phyloP scores from a whole-genome alignment of 176 grass and related monocot species.

The Dendrocalamus sinicus region DNA sequence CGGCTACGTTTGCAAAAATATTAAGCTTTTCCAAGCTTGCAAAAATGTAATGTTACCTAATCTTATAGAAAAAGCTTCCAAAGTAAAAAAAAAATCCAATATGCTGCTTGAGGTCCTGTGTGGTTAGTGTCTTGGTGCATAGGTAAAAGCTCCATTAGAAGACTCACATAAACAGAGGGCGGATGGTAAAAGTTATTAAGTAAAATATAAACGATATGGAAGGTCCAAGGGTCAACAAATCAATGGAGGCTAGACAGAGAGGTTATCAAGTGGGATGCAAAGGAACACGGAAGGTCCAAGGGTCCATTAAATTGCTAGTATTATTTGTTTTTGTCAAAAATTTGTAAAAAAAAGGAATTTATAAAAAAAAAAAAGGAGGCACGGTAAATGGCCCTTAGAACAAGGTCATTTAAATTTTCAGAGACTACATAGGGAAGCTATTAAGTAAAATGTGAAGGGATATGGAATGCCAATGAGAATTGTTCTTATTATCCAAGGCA shows the following conservation, averaged over 20 bases:
- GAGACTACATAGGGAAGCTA: neutral
- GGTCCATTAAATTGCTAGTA: neutral
- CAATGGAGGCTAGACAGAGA: neutral
- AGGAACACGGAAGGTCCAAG: neutral
- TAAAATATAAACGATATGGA: conserved; percentile 3
- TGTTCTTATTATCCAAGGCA: too few species aligned
- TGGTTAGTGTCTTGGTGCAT: conserved; percentile 4
- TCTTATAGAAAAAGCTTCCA: neutral
- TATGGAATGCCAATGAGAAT: neutral
- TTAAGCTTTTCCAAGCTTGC: neutral
- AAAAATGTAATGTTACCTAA: neutral
- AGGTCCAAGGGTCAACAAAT: neutral
- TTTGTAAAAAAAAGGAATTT: too few species aligned
- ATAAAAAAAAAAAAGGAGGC: neutral
- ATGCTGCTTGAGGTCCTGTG: neutral
- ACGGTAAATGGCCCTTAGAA: neutral
- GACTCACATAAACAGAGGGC: neutral
- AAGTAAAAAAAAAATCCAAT: neutral
- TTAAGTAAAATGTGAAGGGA: neutral
- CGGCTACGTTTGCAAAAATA: neutral
- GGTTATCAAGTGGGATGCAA: neutral
- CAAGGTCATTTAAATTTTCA: neutral
- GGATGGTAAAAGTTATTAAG: neutral
- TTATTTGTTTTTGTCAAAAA: neutral
- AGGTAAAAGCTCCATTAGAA: neutral